These are phyloP conservation scores for Ophiostoma ulmi DNA, from an alignment of 2,329 filamentous ascomycete genomes.

Conservation along the genomic window DNA sequence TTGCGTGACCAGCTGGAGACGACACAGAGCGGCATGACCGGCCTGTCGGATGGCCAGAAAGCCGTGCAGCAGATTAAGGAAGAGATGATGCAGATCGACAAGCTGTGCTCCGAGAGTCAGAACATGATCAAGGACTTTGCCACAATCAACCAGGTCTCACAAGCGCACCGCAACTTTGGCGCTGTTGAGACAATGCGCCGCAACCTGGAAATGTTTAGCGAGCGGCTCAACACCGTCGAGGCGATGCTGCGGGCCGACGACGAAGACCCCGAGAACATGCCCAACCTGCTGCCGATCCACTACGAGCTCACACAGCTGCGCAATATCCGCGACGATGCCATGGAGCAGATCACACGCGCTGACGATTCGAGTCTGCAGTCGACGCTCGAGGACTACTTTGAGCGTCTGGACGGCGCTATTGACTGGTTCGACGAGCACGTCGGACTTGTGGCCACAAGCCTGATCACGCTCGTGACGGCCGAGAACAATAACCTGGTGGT, in stretches of 20 bases:
- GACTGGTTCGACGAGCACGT: conserved; percentile 96
- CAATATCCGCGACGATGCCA: conserved; percentile 91
- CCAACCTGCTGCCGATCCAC: conserved; percentile 82
- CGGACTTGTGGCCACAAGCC: conserved; percentile 77
- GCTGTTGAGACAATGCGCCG: conserved; percentile 89
- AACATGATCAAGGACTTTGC: conserved; percentile 96
- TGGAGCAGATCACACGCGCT: conserved; percentile 85
- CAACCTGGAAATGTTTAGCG: conserved; percentile 82
- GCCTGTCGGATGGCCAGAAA: conserved; percentile 83
- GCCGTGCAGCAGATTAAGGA: conserved; percentile 91
- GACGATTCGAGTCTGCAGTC: conserved; percentile 68
- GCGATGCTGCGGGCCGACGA: conserved; percentile 77
- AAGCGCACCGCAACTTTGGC: conserved; percentile 94
- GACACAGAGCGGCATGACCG: conserved; percentile 87
- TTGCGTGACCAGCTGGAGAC: conserved; percentile 89
- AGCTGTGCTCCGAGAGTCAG: conserved; percentile 92
- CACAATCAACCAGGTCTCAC: conserved; percentile 83
- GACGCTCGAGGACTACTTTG: conserved; percentile 87
- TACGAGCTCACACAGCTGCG: conserved; percentile 87
- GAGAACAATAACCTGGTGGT: conserved; percentile 89
- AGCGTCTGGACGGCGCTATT: conserved; percentile 76
- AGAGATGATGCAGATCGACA: conserved; percentile 98
- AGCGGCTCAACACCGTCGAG: conserved; percentile 70
- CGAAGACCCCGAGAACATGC: conserved; percentile 79
- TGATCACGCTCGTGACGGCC: conserved; percentile 79